Base-by-base conservation (phyloP, 495 filamentous ascomycete genomes). In the Cudoniella acicularis region DNA sequence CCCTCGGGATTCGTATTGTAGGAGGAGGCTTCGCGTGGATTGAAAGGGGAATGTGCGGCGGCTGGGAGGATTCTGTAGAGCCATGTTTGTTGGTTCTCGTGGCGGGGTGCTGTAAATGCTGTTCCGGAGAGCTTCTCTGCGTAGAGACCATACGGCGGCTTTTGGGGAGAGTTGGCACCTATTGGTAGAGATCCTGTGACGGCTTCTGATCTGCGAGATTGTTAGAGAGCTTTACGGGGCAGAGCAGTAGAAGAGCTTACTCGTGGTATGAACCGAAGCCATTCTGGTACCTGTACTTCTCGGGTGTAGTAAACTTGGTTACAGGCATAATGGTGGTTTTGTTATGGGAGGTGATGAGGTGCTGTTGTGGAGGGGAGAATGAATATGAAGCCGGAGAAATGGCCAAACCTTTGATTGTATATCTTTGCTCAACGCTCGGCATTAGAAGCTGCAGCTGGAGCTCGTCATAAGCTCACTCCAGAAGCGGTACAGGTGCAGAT, bases 51-150 rank as follows among this genome's bases (percentile, higher is more conserved):
- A 65, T 97, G 92, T 4, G 91, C 81, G 42, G 90, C 91, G 0
- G 89, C 82, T 36, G 92, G 92, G 24, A 96, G 77, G 59, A 96
- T 90, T 10, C 92, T 83, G 70, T 97, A 96, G n/a, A 96, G 84
- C 92, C 92, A 97, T 40, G 92, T 82, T 67, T 96, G 92, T 69
- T 87, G 84, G 74, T 96, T 97, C 69, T 94, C 89, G 72, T 87
- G 82, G 17, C 92, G 83, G 0, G 92, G 92, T 4, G 92, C 90
- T 23, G 92, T 97, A 69, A 97, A 97, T 40, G 92, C 87, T 6
- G 92, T 96, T 16, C 92, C 92, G 0, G 92, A 96, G 24, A 97
- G 83, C 80, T 96, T 96, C 71, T 97, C 92, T 49, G 90, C 82
- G 70, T 96, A 97, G 41, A 97, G 82, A 1, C 92, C 92, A 50